These are phyloP conservation scores for Mycena albidolilacea DNA, from an alignment of 768 basidiomycete species.

Conservation along the genomic window DNA sequence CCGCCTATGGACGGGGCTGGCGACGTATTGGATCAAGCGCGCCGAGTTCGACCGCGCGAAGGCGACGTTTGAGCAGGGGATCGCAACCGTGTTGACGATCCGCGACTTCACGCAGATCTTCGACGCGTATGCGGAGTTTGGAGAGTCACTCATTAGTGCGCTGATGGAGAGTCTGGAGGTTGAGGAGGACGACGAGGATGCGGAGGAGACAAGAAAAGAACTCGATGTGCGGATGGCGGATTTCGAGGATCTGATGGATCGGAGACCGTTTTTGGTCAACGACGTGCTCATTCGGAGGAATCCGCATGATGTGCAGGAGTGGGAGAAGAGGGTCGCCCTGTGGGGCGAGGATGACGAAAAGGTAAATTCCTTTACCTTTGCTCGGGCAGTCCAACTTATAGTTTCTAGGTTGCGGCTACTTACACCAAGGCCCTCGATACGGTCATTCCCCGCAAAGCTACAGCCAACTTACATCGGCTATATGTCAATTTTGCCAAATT, in stretches of 20 bases:
- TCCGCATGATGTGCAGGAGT: conserved; percentile 98
- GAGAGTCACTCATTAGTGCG: conserved; percentile 89
- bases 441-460: conserved; percentile 89
- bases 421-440: conserved; percentile 93
- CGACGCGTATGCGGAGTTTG: conserved; percentile 95
- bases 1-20: conserved; percentile 94
- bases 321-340: conserved; percentile 97
- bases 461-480: conserved; percentile 89
- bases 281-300: conserved; percentile 95
- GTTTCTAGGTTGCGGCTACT: conserved; percentile 86
- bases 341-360: conserved; percentile 96
- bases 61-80: conserved; percentile 89
- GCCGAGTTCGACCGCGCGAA: conserved; percentile 95
- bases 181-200: conserved; percentile 88
- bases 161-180: conserved; percentile 90
- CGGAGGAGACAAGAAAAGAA: conserved; percentile 86
- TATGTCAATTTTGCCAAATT: conserved; percentile 98
- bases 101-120: conserved; percentile 99
- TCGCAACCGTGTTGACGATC: conserved; percentile 89
- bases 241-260: conserved; percentile 95
- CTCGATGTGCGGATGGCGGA: conserved; percentile 91
- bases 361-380: conserved; percentile 55
- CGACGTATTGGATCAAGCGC: conserved; percentile 98
- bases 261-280: conserved; percentile 95
- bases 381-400: conserved; percentile 15